A percentile compares a stretch with the other conserved stretches of the same genome.
These are phyloP conservation scores for Zopfia rhizophila DNA, from an alignment of 2,329 filamentous ascomycete genomes.

Conservation along the genomic window DNA sequence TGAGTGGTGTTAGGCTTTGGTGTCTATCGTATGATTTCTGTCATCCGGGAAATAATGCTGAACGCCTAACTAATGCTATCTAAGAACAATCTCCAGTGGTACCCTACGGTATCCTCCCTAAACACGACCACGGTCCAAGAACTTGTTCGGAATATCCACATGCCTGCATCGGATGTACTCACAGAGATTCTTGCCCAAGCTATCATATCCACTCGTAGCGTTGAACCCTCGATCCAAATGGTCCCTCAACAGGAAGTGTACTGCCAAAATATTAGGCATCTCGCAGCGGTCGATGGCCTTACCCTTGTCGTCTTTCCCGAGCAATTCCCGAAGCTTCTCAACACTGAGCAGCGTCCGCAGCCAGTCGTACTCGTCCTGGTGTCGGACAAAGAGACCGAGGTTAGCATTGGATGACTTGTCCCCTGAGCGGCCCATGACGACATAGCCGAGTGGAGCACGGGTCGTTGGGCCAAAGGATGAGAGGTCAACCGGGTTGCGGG, in stretches of 20 bases:
- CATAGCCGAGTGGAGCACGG: slow-evolving; percentile 51
- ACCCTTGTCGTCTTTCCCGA: slow-evolving; percentile 58
- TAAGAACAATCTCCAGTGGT: background rate
- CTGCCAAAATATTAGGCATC: slow-evolving; percentile 46
- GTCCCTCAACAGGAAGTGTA: slow-evolving; percentile 57
- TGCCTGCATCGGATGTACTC: slow-evolving; percentile 56
- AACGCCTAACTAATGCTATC: slow-evolving; percentile 11
- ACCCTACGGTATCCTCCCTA: slow-evolving; percentile 11
- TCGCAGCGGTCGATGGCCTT: slow-evolving; percentile 49
- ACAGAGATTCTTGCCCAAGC: slow-evolving; percentile 56
- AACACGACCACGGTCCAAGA: slow-evolving; percentile 41
- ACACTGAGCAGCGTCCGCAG: slow-evolving; percentile 55
- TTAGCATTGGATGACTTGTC: slow-evolving; percentile 57
- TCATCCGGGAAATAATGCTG: no score
- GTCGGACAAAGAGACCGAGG: slow-evolving; percentile 54
- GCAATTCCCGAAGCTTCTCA: slow-evolving; percentile 49
- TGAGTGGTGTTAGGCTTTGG: no score
- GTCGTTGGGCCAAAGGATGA: slow-evolving; percentile 39
- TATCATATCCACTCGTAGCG: slow-evolving; percentile 54
- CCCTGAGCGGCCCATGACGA: slow-evolving; percentile 53
- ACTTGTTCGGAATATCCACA: slow-evolving; percentile 56
- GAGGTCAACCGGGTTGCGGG: slow-evolving; percentile 28
- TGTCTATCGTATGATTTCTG: no score
- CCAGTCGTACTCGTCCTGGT: slow-evolving; percentile 57
- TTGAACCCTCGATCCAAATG: slow-evolving; percentile 57